Percentiles rank a stretch among this genome's conserved stretches.
Evolutionary conservation across 2,329 filamentous ascomycete genomes (phyloP).

Genomic region (Exophiala lecanii-corni): DNA sequence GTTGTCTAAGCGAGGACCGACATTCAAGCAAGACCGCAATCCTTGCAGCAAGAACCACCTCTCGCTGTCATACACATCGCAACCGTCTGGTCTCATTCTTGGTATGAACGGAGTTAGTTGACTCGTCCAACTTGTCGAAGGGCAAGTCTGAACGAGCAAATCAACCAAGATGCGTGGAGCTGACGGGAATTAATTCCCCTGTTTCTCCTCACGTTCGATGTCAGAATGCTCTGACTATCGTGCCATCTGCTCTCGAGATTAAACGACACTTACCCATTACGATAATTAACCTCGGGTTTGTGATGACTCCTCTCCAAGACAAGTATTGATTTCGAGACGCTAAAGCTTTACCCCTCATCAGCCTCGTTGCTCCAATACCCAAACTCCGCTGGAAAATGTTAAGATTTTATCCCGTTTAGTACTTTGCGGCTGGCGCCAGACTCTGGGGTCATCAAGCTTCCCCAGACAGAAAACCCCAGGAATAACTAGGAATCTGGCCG

Average conservation of each 20-base stretch:
- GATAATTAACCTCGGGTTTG: not conserved
- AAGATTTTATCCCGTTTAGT: too few species aligned
- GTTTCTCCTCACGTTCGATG: not conserved
- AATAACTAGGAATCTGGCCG: too few species aligned
- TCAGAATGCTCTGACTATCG: not conserved
- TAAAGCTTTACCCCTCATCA: not conserved
- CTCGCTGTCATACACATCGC: too few species aligned
- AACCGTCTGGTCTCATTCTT: too few species aligned
- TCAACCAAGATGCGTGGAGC: not conserved
- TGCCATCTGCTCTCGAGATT: not conserved
- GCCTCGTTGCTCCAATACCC: not conserved
- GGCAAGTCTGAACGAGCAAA: not conserved
- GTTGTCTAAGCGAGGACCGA: too few species aligned
- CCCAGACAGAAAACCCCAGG: too few species aligned
- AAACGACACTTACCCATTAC: not conserved
- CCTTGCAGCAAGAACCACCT: too few species aligned
- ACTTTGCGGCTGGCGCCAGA: too few species aligned
- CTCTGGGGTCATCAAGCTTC: too few species aligned
- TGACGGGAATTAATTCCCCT: not conserved
- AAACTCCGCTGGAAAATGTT: not conserved
- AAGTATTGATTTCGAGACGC: not conserved
- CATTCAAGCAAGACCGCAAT: too few species aligned
- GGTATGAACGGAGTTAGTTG: too few species aligned
- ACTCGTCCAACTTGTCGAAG: too few species aligned
- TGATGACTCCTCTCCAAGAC: not conserved